These are phyloP conservation scores for Picochlorum sp. DNA, from an alignment of 139 green algal genomes.

Conservation along the genomic window DNA sequence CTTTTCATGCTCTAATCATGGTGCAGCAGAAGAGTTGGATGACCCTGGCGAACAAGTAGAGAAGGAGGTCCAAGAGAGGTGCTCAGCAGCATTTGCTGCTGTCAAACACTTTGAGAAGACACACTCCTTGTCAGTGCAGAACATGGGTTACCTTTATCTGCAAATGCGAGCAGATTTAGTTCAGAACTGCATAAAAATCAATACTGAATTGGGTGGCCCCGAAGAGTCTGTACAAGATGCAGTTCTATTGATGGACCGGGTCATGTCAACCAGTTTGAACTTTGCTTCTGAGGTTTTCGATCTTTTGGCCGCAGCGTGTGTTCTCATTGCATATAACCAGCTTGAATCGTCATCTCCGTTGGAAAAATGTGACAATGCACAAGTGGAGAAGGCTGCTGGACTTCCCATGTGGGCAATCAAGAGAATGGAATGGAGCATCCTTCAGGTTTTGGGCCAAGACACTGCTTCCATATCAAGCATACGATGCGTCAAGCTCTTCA, in stretches of 20 bases:
- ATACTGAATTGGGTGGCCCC: background rate
- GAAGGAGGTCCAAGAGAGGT: constrained; percentile 30
- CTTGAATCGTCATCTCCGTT: background rate
- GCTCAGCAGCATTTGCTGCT: constrained; percentile 28
- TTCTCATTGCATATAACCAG: constrained; percentile 37
- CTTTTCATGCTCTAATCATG: constrained; percentile 51
- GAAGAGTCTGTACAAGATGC: constrained; percentile 20
- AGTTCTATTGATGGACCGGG: constrained; percentile 22
- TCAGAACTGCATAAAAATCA: constrained; percentile 26
- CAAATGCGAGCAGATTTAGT: constrained; percentile 52
- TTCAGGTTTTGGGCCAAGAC: constrained; percentile 38
- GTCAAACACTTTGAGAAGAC: constrained; percentile 31
- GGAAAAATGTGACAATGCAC: background rate
- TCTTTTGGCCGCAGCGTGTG: constrained; percentile 36
- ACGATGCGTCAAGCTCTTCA: constrained; percentile 63
- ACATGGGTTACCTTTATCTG: constrained; percentile 59
- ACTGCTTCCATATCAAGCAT: constrained; percentile 52
- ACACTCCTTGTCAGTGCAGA: constrained; percentile 42
- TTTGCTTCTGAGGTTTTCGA: constrained; percentile 34
- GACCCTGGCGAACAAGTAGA: constrained; percentile 5
- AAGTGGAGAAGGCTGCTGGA: constrained; percentile 2
- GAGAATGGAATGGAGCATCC: constrained; percentile 64
- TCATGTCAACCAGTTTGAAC: constrained; percentile 10
- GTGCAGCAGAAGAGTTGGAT: constrained; percentile 14
- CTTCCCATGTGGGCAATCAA: constrained; percentile 29